Evolutionary conservation across 1,284 basidiomycete genomes (phyloP), one percentile per base, ranked within the genome.

Genomic region (Microbotryum lychnidis-dioicae): DNA sequence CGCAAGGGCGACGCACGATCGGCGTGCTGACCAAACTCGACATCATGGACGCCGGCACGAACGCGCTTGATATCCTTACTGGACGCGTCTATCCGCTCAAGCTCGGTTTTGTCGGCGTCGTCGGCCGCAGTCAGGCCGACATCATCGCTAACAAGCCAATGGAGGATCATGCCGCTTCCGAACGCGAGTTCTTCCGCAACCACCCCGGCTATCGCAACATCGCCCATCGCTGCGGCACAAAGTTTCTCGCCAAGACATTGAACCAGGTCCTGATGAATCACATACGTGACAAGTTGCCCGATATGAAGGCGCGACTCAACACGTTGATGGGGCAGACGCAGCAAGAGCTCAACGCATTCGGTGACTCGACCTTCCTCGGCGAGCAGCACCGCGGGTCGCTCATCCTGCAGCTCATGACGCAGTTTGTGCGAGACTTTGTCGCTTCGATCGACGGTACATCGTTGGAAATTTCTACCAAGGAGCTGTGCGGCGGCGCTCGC

Each of bases 251-350:
- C 29, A 92, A 91, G 78, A 90, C 89, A 12, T 80, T 98, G 64
- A 98, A 98, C 73, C 87, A 91, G 79, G 93, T 97, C 47, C 79
- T 99, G 63, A 87, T 98, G 84, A 91, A 89, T 76, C 96, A 99
- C 76, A 98, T 98, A 70, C 84, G 96, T 60, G 96, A 99, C 73
- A 97, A 98, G 77, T 80, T 99, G 47, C 96, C 96, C 1, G 96
- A 99, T 76, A 98, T 98, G 96, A 99, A 99, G 77, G 96, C 96
- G 16, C 83, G 93, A 21, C 79, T 99, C 67, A 98, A 98, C 75
- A 98, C 96, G 8, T 79, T 98, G 18, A 98, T 98, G 91, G 92
- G 93, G 14, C 96, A 98, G 78, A 92, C 96, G 6, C 93, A 97
- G 75, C 96, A 98, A 76, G 96, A 99, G 75, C 82, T 98, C 52